phyloP scores from a whole-genome alignment of 257 asterid genomes.

The Solanum arcanum region DNA sequence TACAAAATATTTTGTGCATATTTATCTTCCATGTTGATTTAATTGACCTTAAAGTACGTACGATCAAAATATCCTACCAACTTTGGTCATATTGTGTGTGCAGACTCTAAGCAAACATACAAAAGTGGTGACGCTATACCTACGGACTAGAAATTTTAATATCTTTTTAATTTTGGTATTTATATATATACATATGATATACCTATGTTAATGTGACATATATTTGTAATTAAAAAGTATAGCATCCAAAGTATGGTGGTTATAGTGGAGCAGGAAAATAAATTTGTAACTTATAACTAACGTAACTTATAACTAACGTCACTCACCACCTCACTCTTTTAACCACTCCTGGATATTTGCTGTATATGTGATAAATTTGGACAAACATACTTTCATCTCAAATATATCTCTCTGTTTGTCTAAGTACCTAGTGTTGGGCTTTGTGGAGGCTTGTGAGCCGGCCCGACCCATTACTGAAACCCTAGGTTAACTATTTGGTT shows the following conservation, averaged over 20 bases:
- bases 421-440: background rate
- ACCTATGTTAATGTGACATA: background rate
- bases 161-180: background rate
- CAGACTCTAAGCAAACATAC: background rate
- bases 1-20: too few relatives aligned
- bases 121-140: background rate
- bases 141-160: background rate
- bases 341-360: conserved; percentile 28
- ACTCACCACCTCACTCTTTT: conserved; percentile 28
- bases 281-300: background rate
- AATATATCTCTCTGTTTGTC: background rate
- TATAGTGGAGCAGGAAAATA: conserved; percentile 54
- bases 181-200: too few relatives aligned
- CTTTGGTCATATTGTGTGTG: background rate
- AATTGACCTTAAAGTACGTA: background rate
- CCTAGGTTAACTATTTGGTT: too few relatives aligned
- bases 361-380: background rate
- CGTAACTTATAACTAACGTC: conserved; percentile 26
- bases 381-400: background rate
- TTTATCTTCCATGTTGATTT: background rate
- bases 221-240: background rate
- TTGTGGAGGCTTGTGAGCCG: too few relatives aligned
- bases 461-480: too few relatives aligned
- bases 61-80: background rate
- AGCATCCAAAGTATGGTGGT: conserved; percentile 32